A percentile compares a stretch with the other conserved stretches of the same genome.
Conservation (phyloP, 2,329 filamentous ascomycete species). For the Alternaria solani region DNA sequence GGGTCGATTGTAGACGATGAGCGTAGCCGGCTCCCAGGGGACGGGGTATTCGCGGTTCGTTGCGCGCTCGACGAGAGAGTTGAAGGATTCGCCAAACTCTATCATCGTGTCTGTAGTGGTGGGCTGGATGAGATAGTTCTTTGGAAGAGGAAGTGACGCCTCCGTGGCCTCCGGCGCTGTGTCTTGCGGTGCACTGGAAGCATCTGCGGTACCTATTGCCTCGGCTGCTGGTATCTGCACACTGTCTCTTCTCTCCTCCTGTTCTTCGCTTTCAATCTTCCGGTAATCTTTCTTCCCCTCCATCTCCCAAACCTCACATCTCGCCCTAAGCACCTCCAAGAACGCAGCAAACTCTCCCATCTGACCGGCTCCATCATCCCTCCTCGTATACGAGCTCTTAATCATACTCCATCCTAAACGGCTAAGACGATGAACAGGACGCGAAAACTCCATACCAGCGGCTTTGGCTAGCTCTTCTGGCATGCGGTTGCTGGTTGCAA, state of each 20-base stretch:
- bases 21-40: slow-evolving; percentile 56
- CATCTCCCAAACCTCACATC: slow-evolving; percentile 87
- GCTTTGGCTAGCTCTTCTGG: slow-evolving; percentile 82
- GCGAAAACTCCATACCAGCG: slow-evolving; percentile 72
- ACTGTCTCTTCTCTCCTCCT: not conserved
- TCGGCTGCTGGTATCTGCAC: slow-evolving; percentile 2
- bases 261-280: slow-evolving; percentile 56
- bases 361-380: slow-evolving; percentile 49
- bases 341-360: slow-evolving; percentile 79
- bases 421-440: slow-evolving; percentile 57
- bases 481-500: slow-evolving; percentile 84
- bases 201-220: not conserved
- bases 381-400: slow-evolving; percentile 57
- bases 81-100: slow-evolving; percentile 31
- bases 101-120: slow-evolving; percentile 30
- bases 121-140: slow-evolving; percentile 47
- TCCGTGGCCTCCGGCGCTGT: not conserved
- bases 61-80: slow-evolving; percentile 31
- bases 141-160: slow-evolving; percentile 30
- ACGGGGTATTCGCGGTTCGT: slow-evolving; percentile 44
- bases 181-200: not conserved
- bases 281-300: slow-evolving; percentile 75
- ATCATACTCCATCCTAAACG: slow-evolving; percentile 53
- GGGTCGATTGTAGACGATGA: slow-evolving; percentile 69
- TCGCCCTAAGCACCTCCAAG: slow-evolving; percentile 75